Evolutionary conservation across 2,329 filamentous ascomycete genomes (phyloP).

Genomic region (Lachnum nothofagi): DNA sequence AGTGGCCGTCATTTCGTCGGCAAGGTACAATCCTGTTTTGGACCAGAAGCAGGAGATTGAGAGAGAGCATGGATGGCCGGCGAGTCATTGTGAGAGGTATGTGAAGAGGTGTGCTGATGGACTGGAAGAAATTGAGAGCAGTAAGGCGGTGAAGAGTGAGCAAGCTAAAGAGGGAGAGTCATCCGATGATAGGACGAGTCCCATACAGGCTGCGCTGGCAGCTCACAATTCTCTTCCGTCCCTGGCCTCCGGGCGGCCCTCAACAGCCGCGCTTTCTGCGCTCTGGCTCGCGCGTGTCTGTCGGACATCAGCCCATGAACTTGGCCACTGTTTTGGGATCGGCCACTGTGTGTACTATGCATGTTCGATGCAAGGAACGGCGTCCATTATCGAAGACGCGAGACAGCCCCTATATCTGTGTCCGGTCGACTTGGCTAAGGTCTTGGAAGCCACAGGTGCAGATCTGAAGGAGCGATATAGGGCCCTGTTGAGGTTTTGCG

Average conservation of each 20-base stretch:
- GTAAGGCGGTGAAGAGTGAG: neutral
- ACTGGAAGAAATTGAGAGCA: neutral
- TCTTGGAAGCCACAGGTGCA: constrained; percentile 34
- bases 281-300: constrained; percentile 56
- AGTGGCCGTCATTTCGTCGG: constrained; percentile 56
- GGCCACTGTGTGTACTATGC: constrained; percentile 63
- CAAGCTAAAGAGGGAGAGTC: neutral
- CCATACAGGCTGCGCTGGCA: constrained; percentile 35
- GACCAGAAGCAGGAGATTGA: constrained; percentile 33
- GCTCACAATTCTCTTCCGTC: constrained; percentile 19
- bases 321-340: constrained; percentile 63
- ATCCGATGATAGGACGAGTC: constrained; percentile 11
- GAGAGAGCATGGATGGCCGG: constrained; percentile 56
- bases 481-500: constrained; percentile 40
- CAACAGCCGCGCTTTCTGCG: constrained; percentile 30
- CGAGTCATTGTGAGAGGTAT: constrained; percentile 54
- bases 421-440: constrained; percentile 53
- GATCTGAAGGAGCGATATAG: constrained; percentile 36
- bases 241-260: constrained; percentile 14
- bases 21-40: constrained; percentile 54
- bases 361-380: constrained; percentile 59
- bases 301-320: constrained; percentile 58
- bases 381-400: constrained; percentile 51
- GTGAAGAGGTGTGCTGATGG: constrained; percentile 37
- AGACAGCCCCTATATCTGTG: constrained; percentile 61